Conservation (phyloP, 2,329 filamentous ascomycete genomes). For the Capronia coronata region DNA sequence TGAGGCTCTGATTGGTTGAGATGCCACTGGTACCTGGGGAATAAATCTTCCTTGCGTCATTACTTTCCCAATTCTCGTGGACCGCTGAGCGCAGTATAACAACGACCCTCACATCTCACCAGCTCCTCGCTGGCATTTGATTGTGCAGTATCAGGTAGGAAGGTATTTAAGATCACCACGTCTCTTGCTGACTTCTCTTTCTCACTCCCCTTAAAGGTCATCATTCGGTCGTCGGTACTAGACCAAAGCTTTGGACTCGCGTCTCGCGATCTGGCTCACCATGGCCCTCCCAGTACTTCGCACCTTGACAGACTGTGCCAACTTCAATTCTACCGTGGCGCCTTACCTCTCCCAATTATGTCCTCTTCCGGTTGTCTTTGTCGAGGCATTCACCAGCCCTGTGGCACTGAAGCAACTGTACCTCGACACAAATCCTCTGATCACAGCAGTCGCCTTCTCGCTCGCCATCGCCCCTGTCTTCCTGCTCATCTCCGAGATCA, state of each 20-base stretch:
- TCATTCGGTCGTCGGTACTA: no score
- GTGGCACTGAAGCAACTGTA: slow-evolving; percentile 66
- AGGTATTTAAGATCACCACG: no score
- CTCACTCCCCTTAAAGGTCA: no score
- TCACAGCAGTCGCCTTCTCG: slow-evolving; percentile 66
- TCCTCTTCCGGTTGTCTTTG: slow-evolving; percentile 60
- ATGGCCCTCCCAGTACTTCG: slow-evolving; percentile 70
- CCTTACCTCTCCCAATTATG: slow-evolving; percentile 67
- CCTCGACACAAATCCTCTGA: slow-evolving; percentile 74
- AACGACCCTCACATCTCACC: no score
- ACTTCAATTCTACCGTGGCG: slow-evolving; percentile 66
- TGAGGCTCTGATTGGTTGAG: background rate
- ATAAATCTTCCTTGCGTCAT: slow-evolving; percentile 3
- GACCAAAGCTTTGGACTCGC: background rate
- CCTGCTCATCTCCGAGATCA: slow-evolving; percentile 71
- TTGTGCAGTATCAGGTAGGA: no score
- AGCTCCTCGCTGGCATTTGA: no score
- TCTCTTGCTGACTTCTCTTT: no score
- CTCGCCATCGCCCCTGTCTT: slow-evolving; percentile 65
- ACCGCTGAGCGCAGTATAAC: no score
- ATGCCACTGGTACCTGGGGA: background rate
- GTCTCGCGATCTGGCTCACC: background rate
- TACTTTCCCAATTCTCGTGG: no score
- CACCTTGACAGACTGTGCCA: slow-evolving; percentile 65
- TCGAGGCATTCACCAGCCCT: slow-evolving; percentile 54